Evolutionary conservation across 1,284 basidiomycete genomes (phyloP), one percentile per base, ranked within the genome.

Genomic region (Ustilago hordei): DNA sequence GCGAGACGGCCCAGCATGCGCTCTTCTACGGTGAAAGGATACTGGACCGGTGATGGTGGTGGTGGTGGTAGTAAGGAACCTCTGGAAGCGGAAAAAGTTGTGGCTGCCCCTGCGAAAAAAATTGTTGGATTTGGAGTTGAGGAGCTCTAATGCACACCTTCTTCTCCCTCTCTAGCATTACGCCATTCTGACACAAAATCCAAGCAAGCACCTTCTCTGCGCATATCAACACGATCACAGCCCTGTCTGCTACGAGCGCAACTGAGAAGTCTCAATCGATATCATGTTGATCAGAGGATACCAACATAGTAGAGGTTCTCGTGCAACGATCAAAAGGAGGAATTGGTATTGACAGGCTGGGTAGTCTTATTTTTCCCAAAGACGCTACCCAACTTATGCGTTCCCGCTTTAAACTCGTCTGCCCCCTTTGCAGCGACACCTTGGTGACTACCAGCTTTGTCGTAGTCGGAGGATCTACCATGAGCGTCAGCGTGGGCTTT

Each of bases 111-210:
- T 3, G 63, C 48, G 7, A 70, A 67, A 23, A 66, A 64, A 48
- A 60, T 75, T 34, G 60, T 75, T 2, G 73, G 73, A 17, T 75
- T 75, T 23, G 73, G 68, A 5, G 64, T 69, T 3, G 60, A 68
- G n/a, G 67, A 69, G 62, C 48, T 50, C 48, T 50, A 13, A 32
- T 48, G n/a, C 1, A 23, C 23, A 11, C 13, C n/a, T 43, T 15
- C 39, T 19, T 15, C 39, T 19, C 43, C 43, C 11, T 45, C 19
- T 8, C 43, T 45, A 6, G 8, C 43, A 28, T 28, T 28, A 0
- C 23, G 23, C 23, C 23, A 28, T 28, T 28, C 23, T 28, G 23
- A 28, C 23, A 28, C 23, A 0, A 28, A 28, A 28, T 28, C 23
- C 23, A 28, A 41, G 39, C 39, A 41, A 41, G 39, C 39, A 41